These are phyloP conservation scores for Hypomyces perniciosus DNA, from an alignment of 2,329 filamentous ascomycete genomes.

Conservation along the genomic window DNA sequence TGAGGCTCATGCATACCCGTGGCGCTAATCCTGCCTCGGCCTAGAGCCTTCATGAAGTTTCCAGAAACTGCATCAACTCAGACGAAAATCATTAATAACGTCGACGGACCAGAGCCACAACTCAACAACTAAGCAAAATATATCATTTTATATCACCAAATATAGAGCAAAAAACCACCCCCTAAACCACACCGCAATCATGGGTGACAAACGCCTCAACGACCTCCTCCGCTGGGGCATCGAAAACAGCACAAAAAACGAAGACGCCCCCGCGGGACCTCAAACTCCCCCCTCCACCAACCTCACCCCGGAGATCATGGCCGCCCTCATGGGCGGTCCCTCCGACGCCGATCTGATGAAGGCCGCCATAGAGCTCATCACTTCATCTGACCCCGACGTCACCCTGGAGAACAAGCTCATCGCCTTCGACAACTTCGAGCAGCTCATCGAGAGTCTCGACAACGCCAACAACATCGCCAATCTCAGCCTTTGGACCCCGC, in stretches of 20 bases:
- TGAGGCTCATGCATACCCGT: background rate
- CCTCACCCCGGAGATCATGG: conserved; percentile 65
- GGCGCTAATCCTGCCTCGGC: conserved; percentile 23
- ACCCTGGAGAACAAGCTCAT: conserved; percentile 70
- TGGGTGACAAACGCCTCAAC: conserved; percentile 55
- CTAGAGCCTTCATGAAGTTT: conserved; percentile 35
- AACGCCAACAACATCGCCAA: conserved; percentile 91
- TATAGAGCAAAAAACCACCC: background rate
- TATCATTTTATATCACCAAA: background rate
- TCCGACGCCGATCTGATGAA: conserved; percentile 91
- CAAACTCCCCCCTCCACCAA: conserved; percentile 28
- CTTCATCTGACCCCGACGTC: conserved; percentile 46
- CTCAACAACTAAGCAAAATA: background rate
- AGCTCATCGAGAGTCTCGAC: conserved; percentile 85
- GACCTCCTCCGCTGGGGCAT: conserved; percentile 74
- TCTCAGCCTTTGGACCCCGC: conserved; percentile 73
- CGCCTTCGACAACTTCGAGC: conserved; percentile 93
- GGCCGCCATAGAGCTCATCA: conserved; percentile 72
- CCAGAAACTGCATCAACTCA: conserved; percentile 31
- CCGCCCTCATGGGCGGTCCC: conserved; percentile 73
- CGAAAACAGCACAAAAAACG: conserved; percentile 36
- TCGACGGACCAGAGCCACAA: background rate
- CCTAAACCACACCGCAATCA: conserved; percentile 27
- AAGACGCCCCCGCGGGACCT: conserved; percentile 24
- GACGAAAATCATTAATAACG: conserved; percentile 1